Evolutionary conservation across 305 asterid species (phyloP).

Genomic region (Fraxinus velutina): DNA sequence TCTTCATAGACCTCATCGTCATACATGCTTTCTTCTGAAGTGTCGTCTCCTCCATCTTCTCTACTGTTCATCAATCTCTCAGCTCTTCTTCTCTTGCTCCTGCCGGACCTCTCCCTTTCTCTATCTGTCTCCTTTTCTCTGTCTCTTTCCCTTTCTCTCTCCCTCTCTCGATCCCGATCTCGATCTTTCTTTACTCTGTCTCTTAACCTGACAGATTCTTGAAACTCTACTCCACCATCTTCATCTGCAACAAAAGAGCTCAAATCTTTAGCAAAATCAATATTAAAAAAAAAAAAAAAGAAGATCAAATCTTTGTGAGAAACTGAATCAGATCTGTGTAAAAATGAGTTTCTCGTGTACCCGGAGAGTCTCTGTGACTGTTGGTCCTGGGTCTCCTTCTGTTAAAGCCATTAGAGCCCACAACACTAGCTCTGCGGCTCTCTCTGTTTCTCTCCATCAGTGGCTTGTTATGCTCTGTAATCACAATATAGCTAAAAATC

Average conservation of each 20-base stretch:
- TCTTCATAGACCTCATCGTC: slow-evolving; percentile 82
- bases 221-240: slow-evolving; percentile 72
- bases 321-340: slow-evolving; percentile 28
- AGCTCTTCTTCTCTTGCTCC: slow-evolving; percentile 63
- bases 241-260: slow-evolving; percentile 54
- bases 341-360: slow-evolving; percentile 28
- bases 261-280: background rate
- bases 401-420: slow-evolving; percentile 79
- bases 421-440: slow-evolving; percentile 74
- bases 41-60: slow-evolving; percentile 66
- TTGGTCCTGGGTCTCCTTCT: slow-evolving; percentile 72
- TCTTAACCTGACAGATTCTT: slow-evolving; percentile 69
- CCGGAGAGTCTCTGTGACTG: slow-evolving; percentile 88
- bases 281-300: background rate
- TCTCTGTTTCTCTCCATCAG: slow-evolving; percentile 90
- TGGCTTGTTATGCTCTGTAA: slow-evolving; percentile 8
- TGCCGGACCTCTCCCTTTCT: slow-evolving; percentile 68
- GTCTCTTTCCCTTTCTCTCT: slow-evolving; percentile 55
- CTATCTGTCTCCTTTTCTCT: slow-evolving; percentile 58
- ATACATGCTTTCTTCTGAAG: slow-evolving; percentile 82
- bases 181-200: slow-evolving; percentile 93
- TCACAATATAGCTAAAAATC: slow-evolving; percentile 30
- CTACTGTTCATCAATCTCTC: slow-evolving; percentile 52
- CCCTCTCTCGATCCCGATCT: slow-evolving; percentile 45
- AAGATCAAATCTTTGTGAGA: slow-evolving; percentile 16